Evolutionary conservation across 352 stramenopile genomes (phyloP).

Genomic region (Globisporangium emineosum): DNA sequence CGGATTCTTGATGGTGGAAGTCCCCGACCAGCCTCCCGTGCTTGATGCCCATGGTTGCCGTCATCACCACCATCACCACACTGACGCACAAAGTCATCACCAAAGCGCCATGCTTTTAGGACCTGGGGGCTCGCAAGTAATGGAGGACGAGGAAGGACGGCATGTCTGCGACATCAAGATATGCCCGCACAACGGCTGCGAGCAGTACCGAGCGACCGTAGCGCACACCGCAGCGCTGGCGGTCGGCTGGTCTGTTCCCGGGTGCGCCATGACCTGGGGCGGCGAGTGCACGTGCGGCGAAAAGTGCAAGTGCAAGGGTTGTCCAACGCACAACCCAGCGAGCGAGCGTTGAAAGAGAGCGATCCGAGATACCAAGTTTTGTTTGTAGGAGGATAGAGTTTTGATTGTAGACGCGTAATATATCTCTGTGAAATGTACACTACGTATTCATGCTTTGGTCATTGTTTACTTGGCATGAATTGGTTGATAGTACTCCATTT

Average conservation of each 20-base stretch:
- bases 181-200: constrained; percentile 65
- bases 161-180: constrained; percentile 64
- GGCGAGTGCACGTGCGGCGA: constrained; percentile 80
- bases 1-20: constrained; percentile 52
- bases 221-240: constrained; percentile 76
- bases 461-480: too few species aligned
- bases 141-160: constrained; percentile 19
- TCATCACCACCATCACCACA: neutral
- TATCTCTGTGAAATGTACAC: neutral
- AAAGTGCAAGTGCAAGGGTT: constrained; percentile 72
- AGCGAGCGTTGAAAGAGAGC: constrained; percentile 8
- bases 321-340: constrained; percentile 70
- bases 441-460: neutral
- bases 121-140: neutral
- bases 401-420: neutral
- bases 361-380: neutral
- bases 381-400: neutral
- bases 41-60: neutral
- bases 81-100: neutral
- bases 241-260: constrained; percentile 73
- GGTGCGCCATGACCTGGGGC: constrained; percentile 75
- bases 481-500: too few species aligned
- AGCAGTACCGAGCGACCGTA: constrained; percentile 73
- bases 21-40: constrained; percentile 25
- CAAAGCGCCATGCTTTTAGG: neutral